Evolutionary conservation across 148 eudicot genomes (phyloP).

Genomic region (Rhododendron griersonianum): DNA sequence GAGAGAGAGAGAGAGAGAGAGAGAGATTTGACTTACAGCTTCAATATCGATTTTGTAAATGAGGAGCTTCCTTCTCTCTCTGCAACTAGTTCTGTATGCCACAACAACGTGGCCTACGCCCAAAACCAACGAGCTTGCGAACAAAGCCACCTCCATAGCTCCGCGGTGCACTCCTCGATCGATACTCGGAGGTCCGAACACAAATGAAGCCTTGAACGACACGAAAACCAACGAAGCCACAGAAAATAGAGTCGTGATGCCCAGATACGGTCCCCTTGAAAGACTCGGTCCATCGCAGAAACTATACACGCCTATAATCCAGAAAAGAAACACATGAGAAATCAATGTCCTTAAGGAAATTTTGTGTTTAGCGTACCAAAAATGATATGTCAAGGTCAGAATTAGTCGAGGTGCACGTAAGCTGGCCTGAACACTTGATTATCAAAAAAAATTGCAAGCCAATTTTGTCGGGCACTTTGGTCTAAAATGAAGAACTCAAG

Average conservation of each 20-base stretch:
- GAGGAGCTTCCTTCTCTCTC: conserved; percentile 86
- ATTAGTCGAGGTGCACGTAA: background rate
- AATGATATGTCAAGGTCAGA: background rate
- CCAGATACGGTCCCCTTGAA: conserved; percentile 79
- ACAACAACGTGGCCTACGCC: conserved; percentile 76
- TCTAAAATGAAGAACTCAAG: background rate
- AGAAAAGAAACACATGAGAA: background rate
- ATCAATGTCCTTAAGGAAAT: background rate
- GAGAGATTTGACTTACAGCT: conserved; percentile 58
- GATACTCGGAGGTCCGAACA: conserved; percentile 28
- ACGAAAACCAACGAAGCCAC: conserved; percentile 68
- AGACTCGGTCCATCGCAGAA: conserved; percentile 89
- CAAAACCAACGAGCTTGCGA: conserved; percentile 47
- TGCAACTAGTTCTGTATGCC: conserved; percentile 83
- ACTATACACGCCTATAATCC: conserved; percentile 73
- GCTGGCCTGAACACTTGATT: too few species aligned
- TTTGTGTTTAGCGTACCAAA: too few species aligned
- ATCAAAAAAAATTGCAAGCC: too few species aligned
- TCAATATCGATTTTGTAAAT: conserved; percentile 85
- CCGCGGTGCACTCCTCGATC: conserved; percentile 7
- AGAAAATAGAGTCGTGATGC: conserved; percentile 59
- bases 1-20: background rate
- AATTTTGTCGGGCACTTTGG: background rate
- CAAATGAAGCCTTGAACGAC: conserved; percentile 71
- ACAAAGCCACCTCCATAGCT: conserved; percentile 37